A percentile compares a stretch with the other conserved stretches of the same genome.
Conservation (phyloP, 495 filamentous ascomycete species). For the Penicillium chermesinum region DNA sequence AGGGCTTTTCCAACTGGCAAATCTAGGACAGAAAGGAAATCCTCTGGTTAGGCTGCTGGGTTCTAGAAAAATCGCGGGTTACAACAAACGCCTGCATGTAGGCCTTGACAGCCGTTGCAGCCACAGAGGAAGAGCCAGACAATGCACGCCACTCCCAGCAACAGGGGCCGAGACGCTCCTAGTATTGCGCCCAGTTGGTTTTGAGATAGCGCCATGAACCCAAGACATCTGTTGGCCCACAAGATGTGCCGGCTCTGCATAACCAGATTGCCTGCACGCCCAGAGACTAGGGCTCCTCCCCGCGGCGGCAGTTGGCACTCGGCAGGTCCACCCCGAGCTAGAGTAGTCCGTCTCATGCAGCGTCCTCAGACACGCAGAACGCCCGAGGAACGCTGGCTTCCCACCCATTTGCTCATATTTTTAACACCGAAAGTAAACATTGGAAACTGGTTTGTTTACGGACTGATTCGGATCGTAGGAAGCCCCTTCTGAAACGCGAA, state of each 20-base stretch:
- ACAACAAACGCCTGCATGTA: background rate
- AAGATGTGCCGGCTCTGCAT: background rate
- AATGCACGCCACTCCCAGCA: background rate
- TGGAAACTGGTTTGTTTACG: background rate
- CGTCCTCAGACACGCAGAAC: conserved; percentile 1
- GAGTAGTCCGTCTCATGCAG: background rate
- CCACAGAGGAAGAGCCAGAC: background rate
- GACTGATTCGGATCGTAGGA: background rate
- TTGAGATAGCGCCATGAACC: background rate
- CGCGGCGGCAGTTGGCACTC: conserved; percentile 3
- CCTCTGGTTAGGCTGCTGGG: background rate
- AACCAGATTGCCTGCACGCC: background rate
- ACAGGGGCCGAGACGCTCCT: background rate
- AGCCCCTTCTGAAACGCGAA: conserved; percentile 1
- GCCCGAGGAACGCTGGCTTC: background rate
- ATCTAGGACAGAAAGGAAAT: background rate
- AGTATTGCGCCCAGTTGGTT: background rate
- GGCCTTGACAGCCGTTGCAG: background rate
- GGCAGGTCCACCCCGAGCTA: conserved; percentile 2
- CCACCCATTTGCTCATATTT: background rate
- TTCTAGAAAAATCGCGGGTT: background rate
- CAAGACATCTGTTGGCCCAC: background rate
- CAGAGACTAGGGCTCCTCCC: background rate
- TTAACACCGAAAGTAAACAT: background rate
- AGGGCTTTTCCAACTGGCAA: background rate